A percentile compares a stretch with the other conserved stretches of the same genome.
Evolutionary conservation across 1,139 yeast species (phyloP).

Genomic region (Spencermartinsiella ligniputridi): DNA sequence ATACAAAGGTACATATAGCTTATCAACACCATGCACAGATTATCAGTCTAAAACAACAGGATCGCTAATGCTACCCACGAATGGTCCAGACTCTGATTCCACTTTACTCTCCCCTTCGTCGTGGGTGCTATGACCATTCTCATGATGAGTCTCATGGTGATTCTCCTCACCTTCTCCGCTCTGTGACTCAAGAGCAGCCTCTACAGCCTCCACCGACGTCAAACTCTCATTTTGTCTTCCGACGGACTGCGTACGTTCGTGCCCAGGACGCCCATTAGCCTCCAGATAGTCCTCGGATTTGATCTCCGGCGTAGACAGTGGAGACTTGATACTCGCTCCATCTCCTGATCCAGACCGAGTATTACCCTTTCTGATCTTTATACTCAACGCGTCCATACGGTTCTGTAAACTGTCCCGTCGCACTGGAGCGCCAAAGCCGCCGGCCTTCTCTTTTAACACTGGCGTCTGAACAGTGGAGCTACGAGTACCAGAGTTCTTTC

Average conservation of each 20-base stretch:
- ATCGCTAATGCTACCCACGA: conserved; percentile 1
- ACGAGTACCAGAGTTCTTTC: conserved; percentile 23
- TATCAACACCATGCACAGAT: too few relatives aligned
- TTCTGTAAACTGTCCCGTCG: conserved; percentile 24
- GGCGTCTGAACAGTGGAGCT: conserved; percentile 1
- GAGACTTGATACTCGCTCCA: background rate
- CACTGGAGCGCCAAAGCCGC: conserved; percentile 3
- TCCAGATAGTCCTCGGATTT: background rate
- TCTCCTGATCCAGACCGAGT: background rate
- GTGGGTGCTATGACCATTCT: too few relatives aligned
- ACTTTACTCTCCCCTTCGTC: too few relatives aligned
- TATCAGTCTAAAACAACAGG: conserved; percentile 10
- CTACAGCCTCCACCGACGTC: conserved; percentile 7
- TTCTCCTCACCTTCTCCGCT: background rate
- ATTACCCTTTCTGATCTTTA: conserved; percentile 21
- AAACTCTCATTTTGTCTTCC: conserved; percentile 13
- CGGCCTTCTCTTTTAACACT: background rate
- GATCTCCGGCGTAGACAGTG: background rate
- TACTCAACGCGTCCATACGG: conserved; percentile 25
- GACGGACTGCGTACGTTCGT: background rate
- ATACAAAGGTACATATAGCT: too few relatives aligned
- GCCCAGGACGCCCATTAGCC: background rate
- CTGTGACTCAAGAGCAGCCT: background rate
- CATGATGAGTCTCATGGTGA: too few relatives aligned
- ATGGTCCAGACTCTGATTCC: too few relatives aligned